Evolutionary conservation across 352 stramenopile genomes (phyloP).

Genomic region (Pythium scleroteichum): DNA sequence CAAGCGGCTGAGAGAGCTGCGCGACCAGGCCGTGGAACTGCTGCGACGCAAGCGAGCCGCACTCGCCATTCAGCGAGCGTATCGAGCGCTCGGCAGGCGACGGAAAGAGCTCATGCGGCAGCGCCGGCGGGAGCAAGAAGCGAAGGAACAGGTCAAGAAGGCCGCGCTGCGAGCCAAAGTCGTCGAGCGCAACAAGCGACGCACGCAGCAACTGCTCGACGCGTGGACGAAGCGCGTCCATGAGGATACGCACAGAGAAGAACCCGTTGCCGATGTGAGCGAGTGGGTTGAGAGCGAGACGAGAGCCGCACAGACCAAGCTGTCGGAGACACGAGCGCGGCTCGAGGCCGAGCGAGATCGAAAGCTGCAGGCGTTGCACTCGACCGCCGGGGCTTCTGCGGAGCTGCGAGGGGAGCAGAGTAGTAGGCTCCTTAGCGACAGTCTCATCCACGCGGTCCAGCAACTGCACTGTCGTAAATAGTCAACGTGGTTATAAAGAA

Average conservation of each 20-base stretch:
- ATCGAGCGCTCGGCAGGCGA: slow-evolving; percentile 18
- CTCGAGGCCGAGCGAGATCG: slow-evolving; percentile 7
- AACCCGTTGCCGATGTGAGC: neutral
- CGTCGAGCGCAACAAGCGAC: slow-evolving; percentile 41
- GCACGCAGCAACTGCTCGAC: slow-evolving; percentile 28
- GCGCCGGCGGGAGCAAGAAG: slow-evolving; percentile 27
- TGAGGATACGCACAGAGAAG: neutral
- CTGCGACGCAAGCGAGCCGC: slow-evolving; percentile 36
- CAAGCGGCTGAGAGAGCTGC: slow-evolving; percentile 22
- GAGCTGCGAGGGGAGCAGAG: neutral
- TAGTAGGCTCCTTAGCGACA: slow-evolving; percentile 2
- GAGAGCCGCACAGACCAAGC: neutral
- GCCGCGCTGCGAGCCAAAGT: slow-evolving; percentile 38
- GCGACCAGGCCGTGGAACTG: slow-evolving; percentile 25
- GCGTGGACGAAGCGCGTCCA: neutral
- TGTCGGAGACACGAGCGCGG: neutral
- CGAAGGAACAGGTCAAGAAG: slow-evolving; percentile 33
- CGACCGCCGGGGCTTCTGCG: neutral
- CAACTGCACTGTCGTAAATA: slow-evolving; percentile 19
- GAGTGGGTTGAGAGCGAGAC: slow-evolving; percentile 9
- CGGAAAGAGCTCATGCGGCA: slow-evolving; percentile 22
- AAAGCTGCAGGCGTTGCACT: neutral
- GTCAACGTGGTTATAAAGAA: neutral
- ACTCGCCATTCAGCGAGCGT: slow-evolving; percentile 36
- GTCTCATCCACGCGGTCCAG: slow-evolving; percentile 18